Evolutionary conservation across 2,329 filamentous ascomycete species (phyloP), one percentile per base, ranked within the genome.

Genomic region (Ophidiomyces ophidiicola): DNA sequence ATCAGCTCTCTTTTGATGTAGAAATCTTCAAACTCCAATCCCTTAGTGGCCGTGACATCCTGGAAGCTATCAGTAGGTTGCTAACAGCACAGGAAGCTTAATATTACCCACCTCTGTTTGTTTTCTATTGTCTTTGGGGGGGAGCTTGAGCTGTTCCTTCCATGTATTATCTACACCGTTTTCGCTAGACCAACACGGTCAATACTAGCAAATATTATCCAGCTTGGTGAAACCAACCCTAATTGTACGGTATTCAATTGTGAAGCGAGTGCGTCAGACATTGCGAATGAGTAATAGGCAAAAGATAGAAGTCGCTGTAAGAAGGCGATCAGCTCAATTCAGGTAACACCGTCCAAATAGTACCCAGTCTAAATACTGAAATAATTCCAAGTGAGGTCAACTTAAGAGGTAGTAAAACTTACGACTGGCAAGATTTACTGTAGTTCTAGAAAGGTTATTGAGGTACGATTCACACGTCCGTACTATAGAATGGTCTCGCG

Each of bases 31-130:
- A 94, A 98, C 53, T 98, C 90, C 46, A 98, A 72, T 45, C 90
- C 90, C 68, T 94, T 96, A 21, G 88, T 98, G 54, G 86, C 87
- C 42, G 88, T 96, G 46, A 98, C 92, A 82, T 98, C 90, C 82
- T 93, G 52, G 35, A 46, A 31, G 23, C 24, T 17, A 41, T 41
- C 53, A 46, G 55, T 20, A 39, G n/a, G n/a, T 6, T 19, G 21
- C 18, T 30, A 32, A 8, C 17, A 7, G 25, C 25, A 25, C 45
- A 50, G 35, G 32, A 15, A 42, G 32, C 8, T n/a, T 28, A 36
- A 17, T 7, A 33, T 15, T 15, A 53, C 57, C 32, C 50, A 68
- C 64, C 58, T 69, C 67, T 41, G 67, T 70, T 51, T 70, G 67
- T 45, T 63, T 60, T 47, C 67, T 60, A 40, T 55, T 57, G 53